These are phyloP conservation scores for Apiospora pterosperma DNA, from an alignment of 2,329 filamentous ascomycete species.

Conservation along the genomic window DNA sequence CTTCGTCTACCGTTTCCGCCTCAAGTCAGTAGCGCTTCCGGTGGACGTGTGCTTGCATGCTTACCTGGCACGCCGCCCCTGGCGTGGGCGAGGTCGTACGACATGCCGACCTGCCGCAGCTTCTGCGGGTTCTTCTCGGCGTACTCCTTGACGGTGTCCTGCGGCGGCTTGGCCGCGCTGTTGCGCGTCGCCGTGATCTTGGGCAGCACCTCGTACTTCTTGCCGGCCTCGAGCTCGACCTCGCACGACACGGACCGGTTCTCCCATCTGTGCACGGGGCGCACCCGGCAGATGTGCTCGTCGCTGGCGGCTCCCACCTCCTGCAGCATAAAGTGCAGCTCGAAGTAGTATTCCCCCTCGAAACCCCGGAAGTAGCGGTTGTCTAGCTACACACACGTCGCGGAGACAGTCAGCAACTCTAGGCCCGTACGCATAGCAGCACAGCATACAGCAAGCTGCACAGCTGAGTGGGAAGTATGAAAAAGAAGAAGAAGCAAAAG, in stretches of 20 bases:
- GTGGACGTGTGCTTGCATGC: too few species aligned
- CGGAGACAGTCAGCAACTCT: background rate
- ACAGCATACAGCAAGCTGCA: background rate
- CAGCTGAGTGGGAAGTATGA: conserved; percentile 39
- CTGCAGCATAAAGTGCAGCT: conserved; percentile 41
- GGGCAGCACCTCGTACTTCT: conserved; percentile 61
- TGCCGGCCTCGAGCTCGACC: conserved; percentile 64
- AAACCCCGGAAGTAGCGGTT: conserved; percentile 42
- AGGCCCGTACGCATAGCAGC: background rate
- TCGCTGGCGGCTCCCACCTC: conserved; percentile 19
- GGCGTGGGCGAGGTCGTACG: conserved; percentile 57
- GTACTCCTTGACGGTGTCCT: conserved; percentile 53
- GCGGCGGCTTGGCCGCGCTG: conserved; percentile 44
- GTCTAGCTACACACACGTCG: conserved; percentile 33
- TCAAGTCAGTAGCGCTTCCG: too few species aligned
- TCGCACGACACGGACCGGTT: conserved; percentile 68
- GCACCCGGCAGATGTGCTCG: conserved; percentile 32
- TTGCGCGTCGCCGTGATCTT: conserved; percentile 58
- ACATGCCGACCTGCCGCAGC: conserved; percentile 60
- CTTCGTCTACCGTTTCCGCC: too few species aligned
- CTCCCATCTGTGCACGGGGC: conserved; percentile 36
- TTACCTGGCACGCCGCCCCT: conserved; percentile 52
- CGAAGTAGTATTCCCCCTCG: conserved; percentile 40
- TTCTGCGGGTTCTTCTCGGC: conserved; percentile 56
- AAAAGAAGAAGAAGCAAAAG: conserved; percentile 21